phyloP scores from a whole-genome alignment of 768 basidiomycete species.

The Pleurotus djamor region DNA sequence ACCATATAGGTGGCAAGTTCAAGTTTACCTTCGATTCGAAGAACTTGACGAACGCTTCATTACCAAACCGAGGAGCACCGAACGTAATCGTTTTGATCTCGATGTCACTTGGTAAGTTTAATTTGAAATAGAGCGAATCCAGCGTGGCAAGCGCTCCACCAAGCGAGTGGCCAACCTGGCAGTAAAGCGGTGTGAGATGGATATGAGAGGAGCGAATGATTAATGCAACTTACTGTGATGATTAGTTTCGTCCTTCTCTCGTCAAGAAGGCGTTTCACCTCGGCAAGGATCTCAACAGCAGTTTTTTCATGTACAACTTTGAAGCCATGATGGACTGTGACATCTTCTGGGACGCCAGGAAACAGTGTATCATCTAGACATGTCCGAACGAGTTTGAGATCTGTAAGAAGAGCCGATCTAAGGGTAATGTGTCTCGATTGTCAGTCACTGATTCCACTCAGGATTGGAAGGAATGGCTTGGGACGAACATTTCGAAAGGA shows the following conservation, averaged over 20 bases:
- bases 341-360: slow-evolving; percentile 39
- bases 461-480: background rate
- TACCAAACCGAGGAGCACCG: slow-evolving; percentile 39
- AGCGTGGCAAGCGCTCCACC: slow-evolving; percentile 42
- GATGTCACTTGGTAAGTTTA: slow-evolving; percentile 29
- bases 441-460: background rate
- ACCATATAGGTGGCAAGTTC: background rate
- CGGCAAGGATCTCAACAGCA: slow-evolving; percentile 31
- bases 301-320: slow-evolving; percentile 40
- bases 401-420: slow-evolving; percentile 47
- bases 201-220: background rate
- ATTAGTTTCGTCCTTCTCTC: slow-evolving; percentile 18
- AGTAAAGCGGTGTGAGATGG: background rate
- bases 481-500: slow-evolving; percentile 37
- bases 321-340: slow-evolving; percentile 50
- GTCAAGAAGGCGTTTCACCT: slow-evolving; percentile 37
- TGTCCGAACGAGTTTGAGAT: slow-evolving; percentile 35
- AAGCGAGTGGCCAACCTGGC: slow-evolving; percentile 35
- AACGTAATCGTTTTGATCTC: slow-evolving; percentile 31
- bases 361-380: slow-evolving; percentile 41
- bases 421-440: background rate
- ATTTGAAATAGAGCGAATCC: slow-evolving; percentile 31
- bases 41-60: slow-evolving; percentile 30
- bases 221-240: background rate
- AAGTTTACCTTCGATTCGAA: slow-evolving; percentile 32